Evolutionary conservation across 371 early-diverging fungal genomes (phyloP).

Genomic region (Choanephora cucurbitarum): DNA sequence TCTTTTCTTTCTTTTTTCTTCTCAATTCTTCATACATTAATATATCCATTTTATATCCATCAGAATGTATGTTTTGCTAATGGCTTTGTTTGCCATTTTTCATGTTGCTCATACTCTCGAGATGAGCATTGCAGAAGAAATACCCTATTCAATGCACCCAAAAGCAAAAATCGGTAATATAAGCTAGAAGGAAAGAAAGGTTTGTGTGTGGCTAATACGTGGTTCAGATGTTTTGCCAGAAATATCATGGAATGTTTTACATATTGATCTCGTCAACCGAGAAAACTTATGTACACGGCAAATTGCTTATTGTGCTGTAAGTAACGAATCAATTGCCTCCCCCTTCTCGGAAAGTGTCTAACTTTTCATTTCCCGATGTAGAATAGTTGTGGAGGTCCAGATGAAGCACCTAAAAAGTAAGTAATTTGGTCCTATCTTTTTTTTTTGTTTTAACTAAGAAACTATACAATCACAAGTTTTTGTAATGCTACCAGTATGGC

Average conservation of each 20-base stretch:
- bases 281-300: constrained; percentile 35
- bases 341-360: background rate
- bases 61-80: no score
- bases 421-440: background rate
- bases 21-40: no score
- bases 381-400: constrained; percentile 39
- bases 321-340: background rate
- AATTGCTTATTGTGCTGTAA: constrained; percentile 36
- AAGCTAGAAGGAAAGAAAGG: no score
- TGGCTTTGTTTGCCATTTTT: no score
- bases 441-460: constrained; percentile 4
- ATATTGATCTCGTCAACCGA: constrained; percentile 26
- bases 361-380: constrained; percentile 4
- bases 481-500: constrained; percentile 43
- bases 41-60: no score
- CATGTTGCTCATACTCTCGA: no score
- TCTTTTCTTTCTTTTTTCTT: no score
- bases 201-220: background rate
- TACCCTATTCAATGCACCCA: no score
- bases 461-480: no score
- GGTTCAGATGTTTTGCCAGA: constrained; percentile 12
- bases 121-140: no score
- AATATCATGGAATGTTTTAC: constrained; percentile 30
- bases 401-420: constrained; percentile 37
- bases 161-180: no score